Percentiles rank a stretch among this genome's conserved stretches.
Evolutionary conservation across 208 protist species (phyloP).

Genomic region (Wallacemonas sp.): DNA sequence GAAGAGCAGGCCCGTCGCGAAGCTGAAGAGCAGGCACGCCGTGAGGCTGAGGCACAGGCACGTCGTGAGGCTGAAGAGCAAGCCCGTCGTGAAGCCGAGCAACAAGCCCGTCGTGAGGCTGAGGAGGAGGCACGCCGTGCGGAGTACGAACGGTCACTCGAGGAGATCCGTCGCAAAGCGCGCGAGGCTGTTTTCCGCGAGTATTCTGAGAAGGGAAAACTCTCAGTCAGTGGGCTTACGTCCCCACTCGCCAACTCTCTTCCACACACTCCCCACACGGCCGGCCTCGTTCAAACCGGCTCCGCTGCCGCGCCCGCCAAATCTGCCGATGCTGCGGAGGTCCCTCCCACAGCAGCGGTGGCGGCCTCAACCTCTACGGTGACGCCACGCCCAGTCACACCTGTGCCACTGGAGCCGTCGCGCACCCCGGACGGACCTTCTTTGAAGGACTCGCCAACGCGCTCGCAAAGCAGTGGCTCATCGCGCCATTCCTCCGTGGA

Average conservation of each 20-base stretch:
- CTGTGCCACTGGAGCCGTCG: neutral
- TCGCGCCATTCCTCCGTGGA: neutral
- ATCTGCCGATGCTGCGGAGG: neutral
- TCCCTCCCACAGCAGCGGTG: neutral
- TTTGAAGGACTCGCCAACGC: neutral
- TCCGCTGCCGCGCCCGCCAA: neutral
- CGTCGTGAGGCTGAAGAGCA: slow-evolving; percentile 19
- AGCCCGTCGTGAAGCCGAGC: slow-evolving; percentile 29
- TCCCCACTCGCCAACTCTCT: neutral
- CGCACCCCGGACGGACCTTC: neutral
- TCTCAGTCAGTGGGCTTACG: slow-evolving; percentile 6
- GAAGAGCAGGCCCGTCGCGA: slow-evolving; percentile 16
- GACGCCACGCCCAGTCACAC: neutral
- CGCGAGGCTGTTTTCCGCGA: slow-evolving; percentile 39
- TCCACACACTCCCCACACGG: too few relatives aligned
- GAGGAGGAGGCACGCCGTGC: neutral
- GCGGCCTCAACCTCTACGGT: neutral
- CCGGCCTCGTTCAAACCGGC: neutral
- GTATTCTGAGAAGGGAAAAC: slow-evolving; percentile 25
- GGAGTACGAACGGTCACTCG: too few relatives aligned
- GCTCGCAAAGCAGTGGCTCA: neutral
- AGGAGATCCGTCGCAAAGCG: slow-evolving; percentile 1
- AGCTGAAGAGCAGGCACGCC: slow-evolving; percentile 17
- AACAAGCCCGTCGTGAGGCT: slow-evolving; percentile 14
- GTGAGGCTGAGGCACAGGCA: slow-evolving; percentile 11